Evolutionary conservation across 2,329 filamentous ascomycete species (phyloP).

Genomic region (Alternaria hordeiaustralica): DNA sequence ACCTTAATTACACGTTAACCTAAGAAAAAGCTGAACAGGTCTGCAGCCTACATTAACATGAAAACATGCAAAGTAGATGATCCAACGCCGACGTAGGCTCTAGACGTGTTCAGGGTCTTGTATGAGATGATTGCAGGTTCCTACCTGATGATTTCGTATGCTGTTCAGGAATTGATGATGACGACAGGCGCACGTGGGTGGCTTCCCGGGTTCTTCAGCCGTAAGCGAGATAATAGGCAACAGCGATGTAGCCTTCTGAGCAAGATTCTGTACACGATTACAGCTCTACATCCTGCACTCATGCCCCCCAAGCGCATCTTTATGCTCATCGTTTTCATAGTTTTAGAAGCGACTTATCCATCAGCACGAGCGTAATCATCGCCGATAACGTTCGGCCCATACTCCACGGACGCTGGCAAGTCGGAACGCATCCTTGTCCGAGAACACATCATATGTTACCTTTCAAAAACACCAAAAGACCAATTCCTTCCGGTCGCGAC

Average conservation of each 20-base stretch:
- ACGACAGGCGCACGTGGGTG: neutral
- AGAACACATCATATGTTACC: neutral
- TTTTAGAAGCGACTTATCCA: neutral
- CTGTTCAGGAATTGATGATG: neutral
- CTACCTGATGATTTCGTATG: too few relatives aligned
- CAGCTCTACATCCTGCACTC: neutral
- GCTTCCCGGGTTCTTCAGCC: neutral
- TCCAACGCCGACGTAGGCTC: too few relatives aligned
- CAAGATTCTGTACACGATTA: too few relatives aligned
- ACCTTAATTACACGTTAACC: too few relatives aligned
- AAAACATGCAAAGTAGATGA: too few relatives aligned
- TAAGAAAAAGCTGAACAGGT: too few relatives aligned
- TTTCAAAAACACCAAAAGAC: fast-evolving
- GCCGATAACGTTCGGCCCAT: neutral
- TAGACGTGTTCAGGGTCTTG: too few relatives aligned
- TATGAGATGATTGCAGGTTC: too few relatives aligned
- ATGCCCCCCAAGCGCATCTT: neutral
- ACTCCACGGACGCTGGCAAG: neutral
- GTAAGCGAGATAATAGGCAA: neutral
- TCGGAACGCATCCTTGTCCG: neutral
- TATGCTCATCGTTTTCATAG: neutral
- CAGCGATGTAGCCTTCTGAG: too few relatives aligned
- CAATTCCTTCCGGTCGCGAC: neutral
- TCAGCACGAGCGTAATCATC: neutral
- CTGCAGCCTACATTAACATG: too few relatives aligned